Percentiles rank a stretch among this genome's conserved stretches.
These are phyloP conservation scores for Discostella pseudostelligera DNA, from an alignment of 108 stramenopile species.

Conservation along the genomic window DNA sequence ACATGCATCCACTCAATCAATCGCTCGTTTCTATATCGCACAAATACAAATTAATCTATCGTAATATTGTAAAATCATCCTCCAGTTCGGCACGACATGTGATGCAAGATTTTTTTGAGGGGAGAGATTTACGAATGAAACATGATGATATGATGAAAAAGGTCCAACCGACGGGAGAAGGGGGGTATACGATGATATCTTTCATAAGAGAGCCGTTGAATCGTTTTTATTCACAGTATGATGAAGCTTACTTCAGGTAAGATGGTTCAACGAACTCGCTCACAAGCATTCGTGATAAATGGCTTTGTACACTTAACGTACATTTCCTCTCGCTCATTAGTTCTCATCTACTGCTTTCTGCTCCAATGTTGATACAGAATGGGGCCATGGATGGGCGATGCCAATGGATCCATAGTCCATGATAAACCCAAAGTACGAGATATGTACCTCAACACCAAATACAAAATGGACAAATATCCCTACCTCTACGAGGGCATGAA, in stretches of 20 bases:
- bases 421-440: constrained; percentile 24
- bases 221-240: constrained; percentile 43
- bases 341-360: neutral
- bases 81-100: constrained; percentile 34
- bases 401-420: neutral
- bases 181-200: constrained; percentile 24
- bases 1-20: neutral
- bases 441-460: constrained; percentile 16
- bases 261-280: neutral
- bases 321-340: no score
- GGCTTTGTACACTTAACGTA: no score
- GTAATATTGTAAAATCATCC: constrained; percentile 36
- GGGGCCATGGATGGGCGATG: constrained; percentile 42
- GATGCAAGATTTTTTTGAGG: constrained; percentile 37
- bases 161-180: constrained; percentile 9
- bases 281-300: neutral
- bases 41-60: constrained; percentile 29
- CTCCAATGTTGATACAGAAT: neutral
- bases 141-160: constrained; percentile 8
- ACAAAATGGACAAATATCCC: constrained; percentile 35
- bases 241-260: constrained; percentile 40
- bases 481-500: constrained; percentile 38
- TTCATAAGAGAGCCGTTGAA: constrained; percentile 42
- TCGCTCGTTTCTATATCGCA: constrained; percentile 19
- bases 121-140: constrained; percentile 20